Evolutionary conservation across 208 protist genomes (phyloP).

Genomic region (Vickermania ingenoplastis): DNA sequence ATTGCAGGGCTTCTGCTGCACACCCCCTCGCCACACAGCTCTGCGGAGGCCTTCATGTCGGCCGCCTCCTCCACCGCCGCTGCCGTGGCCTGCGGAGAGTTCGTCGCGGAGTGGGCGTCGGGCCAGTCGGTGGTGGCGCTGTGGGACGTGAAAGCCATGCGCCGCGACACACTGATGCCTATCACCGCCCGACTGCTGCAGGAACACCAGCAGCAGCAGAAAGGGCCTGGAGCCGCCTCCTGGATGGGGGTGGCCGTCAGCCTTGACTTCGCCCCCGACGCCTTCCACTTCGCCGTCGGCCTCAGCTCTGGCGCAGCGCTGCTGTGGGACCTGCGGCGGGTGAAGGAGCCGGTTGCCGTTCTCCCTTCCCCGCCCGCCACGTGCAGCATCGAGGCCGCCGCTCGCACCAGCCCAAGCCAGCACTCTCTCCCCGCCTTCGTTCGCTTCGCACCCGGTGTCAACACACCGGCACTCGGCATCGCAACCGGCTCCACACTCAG

Average conservation of each 20-base stretch:
- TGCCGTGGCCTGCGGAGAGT: slow-evolving; percentile 50
- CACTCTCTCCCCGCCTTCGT: background rate
- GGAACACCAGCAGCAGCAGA: background rate
- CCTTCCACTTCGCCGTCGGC: slow-evolving; percentile 85
- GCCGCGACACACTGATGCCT: slow-evolving; percentile 62
- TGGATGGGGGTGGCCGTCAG: slow-evolving; percentile 5
- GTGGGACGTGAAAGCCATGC: slow-evolving; percentile 86
- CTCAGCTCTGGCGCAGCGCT: slow-evolving; percentile 54
- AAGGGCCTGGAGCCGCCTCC: background rate
- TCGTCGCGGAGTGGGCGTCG: too few species aligned
- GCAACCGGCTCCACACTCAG: background rate
- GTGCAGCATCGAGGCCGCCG: slow-evolving; percentile 2
- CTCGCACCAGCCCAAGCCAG: slow-evolving; percentile 1
- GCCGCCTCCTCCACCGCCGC: slow-evolving; percentile 77
- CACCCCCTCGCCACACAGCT: background rate
- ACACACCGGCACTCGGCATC: background rate
- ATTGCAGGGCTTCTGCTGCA: slow-evolving; percentile 27
- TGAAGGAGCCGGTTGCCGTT: slow-evolving; percentile 44
- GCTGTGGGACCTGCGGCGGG: slow-evolving; percentile 96
- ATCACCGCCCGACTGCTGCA: slow-evolving; percentile 12
- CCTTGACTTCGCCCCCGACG: slow-evolving; percentile 92
- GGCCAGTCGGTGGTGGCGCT: slow-evolving; percentile 56
- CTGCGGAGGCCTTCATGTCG: background rate
- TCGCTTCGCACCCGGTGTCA: background rate
- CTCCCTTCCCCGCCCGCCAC: slow-evolving; percentile 7